A percentile compares a stretch with the other conserved stretches of the same genome.
Conservation (phyloP, 805 yeast species). For the Candida boleticola region DNA sequence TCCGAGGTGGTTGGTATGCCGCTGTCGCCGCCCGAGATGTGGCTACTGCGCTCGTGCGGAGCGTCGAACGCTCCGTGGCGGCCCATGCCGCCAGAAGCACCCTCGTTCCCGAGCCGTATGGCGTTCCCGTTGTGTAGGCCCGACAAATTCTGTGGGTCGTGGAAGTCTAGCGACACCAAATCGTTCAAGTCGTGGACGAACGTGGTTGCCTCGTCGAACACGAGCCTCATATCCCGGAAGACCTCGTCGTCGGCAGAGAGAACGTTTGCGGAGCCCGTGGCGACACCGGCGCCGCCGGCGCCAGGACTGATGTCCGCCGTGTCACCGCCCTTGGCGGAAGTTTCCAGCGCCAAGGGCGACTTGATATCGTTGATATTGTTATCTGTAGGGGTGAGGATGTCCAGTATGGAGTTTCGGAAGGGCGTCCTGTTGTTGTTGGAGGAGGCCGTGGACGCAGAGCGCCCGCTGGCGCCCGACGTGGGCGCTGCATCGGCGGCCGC, state of each 20-base stretch:
- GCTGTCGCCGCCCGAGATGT: conserved; percentile 4
- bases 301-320: not conserved
- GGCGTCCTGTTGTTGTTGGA: conserved; percentile 1
- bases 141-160: not conserved
- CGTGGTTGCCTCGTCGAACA: conserved; percentile 34
- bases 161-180: conserved; percentile 15
- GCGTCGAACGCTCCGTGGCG: too few species aligned
- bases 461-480: not conserved
- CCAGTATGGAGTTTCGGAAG: conserved; percentile 13
- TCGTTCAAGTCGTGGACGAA: conserved; percentile 33
- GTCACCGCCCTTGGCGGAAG: not conserved
- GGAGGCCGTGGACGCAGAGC: not conserved
- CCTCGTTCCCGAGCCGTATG: not conserved
- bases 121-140: not conserved
- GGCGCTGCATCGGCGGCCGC: not conserved
- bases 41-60: not conserved
- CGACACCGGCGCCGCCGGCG: not conserved
- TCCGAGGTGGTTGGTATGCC: conserved; percentile 9
- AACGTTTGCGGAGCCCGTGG: not conserved
- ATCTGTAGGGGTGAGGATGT: conserved; percentile 9
- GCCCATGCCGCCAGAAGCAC: not conserved
- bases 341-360: not conserved
- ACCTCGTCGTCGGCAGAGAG: not conserved
- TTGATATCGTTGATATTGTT: not conserved
- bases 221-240: conserved; percentile 14